phyloP scores from a whole-genome alignment of 768 basidiomycete genomes.

The Russula vinacea region DNA sequence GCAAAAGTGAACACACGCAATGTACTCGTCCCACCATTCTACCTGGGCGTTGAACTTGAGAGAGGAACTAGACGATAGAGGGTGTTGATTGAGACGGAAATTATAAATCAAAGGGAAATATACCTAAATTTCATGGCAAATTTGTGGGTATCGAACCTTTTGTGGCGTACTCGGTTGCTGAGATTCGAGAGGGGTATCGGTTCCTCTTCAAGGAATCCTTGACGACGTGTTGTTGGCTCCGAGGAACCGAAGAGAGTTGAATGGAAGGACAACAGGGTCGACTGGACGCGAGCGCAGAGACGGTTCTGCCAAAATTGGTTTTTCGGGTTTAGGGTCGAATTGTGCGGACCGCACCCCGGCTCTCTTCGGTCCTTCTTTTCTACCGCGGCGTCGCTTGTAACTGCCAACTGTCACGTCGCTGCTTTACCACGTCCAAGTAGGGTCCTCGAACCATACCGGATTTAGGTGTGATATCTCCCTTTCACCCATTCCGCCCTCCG shows the following conservation, averaged over 20 bases:
- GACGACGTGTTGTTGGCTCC: background rate
- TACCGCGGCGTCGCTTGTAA: too few species aligned
- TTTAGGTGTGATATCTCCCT: background rate
- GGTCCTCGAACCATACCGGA: background rate
- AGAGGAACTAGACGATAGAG: slow-evolving; percentile 52
- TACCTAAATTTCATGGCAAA: slow-evolving; percentile 62
- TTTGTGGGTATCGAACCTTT: slow-evolving; percentile 16
- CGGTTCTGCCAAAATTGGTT: background rate
- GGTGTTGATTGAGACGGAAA: background rate
- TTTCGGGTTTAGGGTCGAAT: background rate
- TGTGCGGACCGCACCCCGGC: background rate
- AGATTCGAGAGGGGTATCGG: slow-evolving; percentile 25
- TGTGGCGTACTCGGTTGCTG: background rate
- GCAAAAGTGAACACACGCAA: slow-evolving; percentile 56
- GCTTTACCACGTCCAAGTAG: too few species aligned
- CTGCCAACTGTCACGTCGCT: too few species aligned
- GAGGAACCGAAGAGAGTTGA: slow-evolving; percentile 11
- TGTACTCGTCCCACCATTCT: slow-evolving; percentile 92
- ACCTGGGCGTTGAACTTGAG: slow-evolving; percentile 89
- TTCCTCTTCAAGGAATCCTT: slow-evolving; percentile 8
- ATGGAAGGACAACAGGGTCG: slow-evolving; percentile 22
- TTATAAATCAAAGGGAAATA: slow-evolving; percentile 20
- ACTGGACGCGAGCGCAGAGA: background rate
- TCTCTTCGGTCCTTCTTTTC: too few species aligned
- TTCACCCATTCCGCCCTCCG: background rate